Percentiles rank a stretch among this genome's conserved stretches.
phyloP scores from a whole-genome alignment of 106 monocot genomes.

The Xerophyta viscosa region DNA sequence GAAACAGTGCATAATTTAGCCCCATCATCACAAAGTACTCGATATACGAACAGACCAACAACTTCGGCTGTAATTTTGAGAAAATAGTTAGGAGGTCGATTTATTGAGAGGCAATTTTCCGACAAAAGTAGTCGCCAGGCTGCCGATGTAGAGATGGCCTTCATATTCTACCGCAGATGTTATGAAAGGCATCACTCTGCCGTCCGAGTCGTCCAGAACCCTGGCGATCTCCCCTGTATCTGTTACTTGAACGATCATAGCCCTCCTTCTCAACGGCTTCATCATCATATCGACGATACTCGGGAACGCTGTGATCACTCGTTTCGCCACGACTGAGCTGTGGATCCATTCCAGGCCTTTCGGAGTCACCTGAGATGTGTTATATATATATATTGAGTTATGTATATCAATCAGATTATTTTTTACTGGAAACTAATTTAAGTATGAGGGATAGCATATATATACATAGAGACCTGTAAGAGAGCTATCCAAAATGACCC shows the following conservation, averaged over 20 bases:
- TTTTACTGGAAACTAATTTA: not conserved
- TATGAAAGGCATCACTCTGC: constrained; percentile 32
- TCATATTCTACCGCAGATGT: constrained; percentile 38
- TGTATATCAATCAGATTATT: not conserved
- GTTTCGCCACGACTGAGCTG: constrained; percentile 9
- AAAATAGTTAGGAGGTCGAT: too few species aligned
- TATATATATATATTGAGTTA: not conserved
- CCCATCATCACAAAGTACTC: too few species aligned
- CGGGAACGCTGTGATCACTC: constrained; percentile 15
- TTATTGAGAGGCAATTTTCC: constrained; percentile 28
- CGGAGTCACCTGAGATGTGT: constrained; percentile 12
- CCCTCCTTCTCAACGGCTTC: constrained; percentile 3
- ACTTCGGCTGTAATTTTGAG: too few species aligned
- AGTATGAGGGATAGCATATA: not conserved
- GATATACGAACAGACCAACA: too few species aligned
- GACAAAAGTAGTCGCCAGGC: constrained; percentile 21
- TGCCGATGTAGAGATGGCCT: constrained; percentile 36
- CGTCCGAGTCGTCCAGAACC: constrained; percentile 29
- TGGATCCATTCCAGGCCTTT: constrained; percentile 15
- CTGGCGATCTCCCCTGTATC: constrained; percentile 20
- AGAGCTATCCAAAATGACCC: constrained; percentile 69
- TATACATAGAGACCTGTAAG: constrained; percentile 19
- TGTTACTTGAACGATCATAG: constrained; percentile 20
- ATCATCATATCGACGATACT: constrained; percentile 2
- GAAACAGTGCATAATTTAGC: too few species aligned